Evolutionary conservation across 805 yeast species (phyloP).

Genomic region (Wickerhamomyces hampshirensis): DNA sequence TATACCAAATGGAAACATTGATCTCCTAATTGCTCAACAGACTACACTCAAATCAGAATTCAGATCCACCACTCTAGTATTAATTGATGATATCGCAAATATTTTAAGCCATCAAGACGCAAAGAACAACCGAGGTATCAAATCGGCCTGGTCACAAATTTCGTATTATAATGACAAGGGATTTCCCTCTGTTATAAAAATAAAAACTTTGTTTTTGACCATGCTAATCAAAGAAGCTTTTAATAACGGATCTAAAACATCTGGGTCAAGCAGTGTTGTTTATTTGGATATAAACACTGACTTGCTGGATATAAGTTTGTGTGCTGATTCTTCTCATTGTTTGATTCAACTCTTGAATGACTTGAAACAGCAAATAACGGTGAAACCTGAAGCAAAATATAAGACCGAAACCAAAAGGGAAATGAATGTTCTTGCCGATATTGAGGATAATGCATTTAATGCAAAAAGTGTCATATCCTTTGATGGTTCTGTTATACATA

Average conservation of each 20-base stretch:
- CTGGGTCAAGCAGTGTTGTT: slow-evolving; percentile 24
- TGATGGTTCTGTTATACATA: neutral
- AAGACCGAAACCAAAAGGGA: slow-evolving; percentile 28
- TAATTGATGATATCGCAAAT: slow-evolving; percentile 58
- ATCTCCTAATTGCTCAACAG: slow-evolving; percentile 34
- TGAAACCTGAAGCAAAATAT: slow-evolving; percentile 57
- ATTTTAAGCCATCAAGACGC: slow-evolving; percentile 28
- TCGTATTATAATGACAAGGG: slow-evolving; percentile 43
- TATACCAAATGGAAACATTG: slow-evolving; percentile 50
- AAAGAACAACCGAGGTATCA: slow-evolving; percentile 18
- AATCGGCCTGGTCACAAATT: slow-evolving; percentile 35
- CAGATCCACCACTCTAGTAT: slow-evolving; percentile 43
- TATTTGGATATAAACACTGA: slow-evolving; percentile 45
- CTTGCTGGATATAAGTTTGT: slow-evolving; percentile 45
- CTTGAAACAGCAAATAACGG: slow-evolving; percentile 61
- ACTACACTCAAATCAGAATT: slow-evolving; percentile 40
- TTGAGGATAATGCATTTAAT: slow-evolving; percentile 30
- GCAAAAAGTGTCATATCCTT: neutral
- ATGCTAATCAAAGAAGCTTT: slow-evolving; percentile 23
- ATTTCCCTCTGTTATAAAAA: slow-evolving; percentile 45
- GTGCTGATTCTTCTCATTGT: slow-evolving; percentile 84
- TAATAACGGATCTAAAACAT: slow-evolving; percentile 18
- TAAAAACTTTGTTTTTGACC: slow-evolving; percentile 28
- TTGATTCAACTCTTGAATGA: slow-evolving; percentile 64
- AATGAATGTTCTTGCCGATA: slow-evolving; percentile 36